A percentile compares a stretch with the other conserved stretches of the same genome.
Evolutionary conservation across 208 protist species (phyloP).

Genomic region (Wallacemonas collosoma): DNA sequence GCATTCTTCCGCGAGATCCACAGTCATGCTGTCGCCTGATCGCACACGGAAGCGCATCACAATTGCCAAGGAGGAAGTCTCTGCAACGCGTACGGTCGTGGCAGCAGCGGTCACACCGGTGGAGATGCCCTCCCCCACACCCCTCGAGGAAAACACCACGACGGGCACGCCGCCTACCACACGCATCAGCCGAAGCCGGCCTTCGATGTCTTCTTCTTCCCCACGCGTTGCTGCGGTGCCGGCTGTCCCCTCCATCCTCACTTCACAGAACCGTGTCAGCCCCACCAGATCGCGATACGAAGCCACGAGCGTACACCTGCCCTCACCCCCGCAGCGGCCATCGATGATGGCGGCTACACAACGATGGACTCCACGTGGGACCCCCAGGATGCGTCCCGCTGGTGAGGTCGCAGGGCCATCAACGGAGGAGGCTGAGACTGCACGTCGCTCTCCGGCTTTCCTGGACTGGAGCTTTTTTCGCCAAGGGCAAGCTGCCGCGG

Average conservation of each 20-base stretch:
- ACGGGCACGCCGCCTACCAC: neutral
- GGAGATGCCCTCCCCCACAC: neutral
- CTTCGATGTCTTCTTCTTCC: no score
- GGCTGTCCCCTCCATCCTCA: neutral
- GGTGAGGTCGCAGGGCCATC: neutral
- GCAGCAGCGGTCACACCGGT: neutral
- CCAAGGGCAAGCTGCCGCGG: neutral
- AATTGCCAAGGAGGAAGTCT: neutral
- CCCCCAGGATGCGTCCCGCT: neutral
- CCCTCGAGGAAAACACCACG: neutral
- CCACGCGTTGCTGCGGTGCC: no score
- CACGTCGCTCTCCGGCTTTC: neutral
- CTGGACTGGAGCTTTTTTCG: slow-evolving; percentile 9
- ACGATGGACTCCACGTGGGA: neutral
- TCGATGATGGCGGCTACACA: no score
- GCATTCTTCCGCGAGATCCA: neutral
- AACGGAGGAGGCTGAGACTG: neutral
- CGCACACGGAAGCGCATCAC: slow-evolving; percentile 5
- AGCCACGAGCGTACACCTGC: neutral
- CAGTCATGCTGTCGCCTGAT: neutral
- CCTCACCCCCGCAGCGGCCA: neutral
- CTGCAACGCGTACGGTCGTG: neutral
- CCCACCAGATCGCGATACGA: no score
- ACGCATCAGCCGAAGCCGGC: neutral
- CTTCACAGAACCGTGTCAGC: neutral